Base-by-base conservation (phyloP, 108 stramenopile species). In the Cyclotella distinguenda region DNA sequence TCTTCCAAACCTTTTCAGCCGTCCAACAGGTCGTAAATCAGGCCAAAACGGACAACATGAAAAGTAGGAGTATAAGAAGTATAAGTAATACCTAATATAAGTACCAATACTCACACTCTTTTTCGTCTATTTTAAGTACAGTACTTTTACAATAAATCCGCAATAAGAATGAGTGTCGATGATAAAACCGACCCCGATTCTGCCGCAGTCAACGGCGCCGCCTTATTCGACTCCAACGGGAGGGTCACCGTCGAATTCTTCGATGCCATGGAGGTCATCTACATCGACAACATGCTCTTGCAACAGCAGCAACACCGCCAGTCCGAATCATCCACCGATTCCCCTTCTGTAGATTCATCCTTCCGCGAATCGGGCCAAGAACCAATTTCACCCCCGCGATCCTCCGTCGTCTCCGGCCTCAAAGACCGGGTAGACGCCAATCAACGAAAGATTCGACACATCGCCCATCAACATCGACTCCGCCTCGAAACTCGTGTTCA, bases 181-280 rank as follows among this genome's bases (percentile, higher is more conserved):
- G n/a, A n/a, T n/a, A n/a, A n/a, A n/a, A n/a, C n/a, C n/a, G n/a
- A n/a, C n/a, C n/a, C n/a, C n/a, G n/a, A n/a, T n/a, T n/a, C n/a
- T n/a, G n/a, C n/a, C 27, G 26, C 4, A 27, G 21, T 12, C 27
- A 52, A 19, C 12, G 55, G 23, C 31, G 25, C 18, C 3, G 13
- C 13, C 46, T 35, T 12, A 11, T 51, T 45, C n/a, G 60, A 54
- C 22, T 59, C 68, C 33, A 45, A 23, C 32, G 68, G 58, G 8
- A 60, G 0, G 0, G 27, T 51, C 51, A 50, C 42, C 31, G 32
- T 65, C n/a, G 44, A 48, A 43, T 73, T 51, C 34, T 66, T 73
- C 34, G 72, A 73, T 38, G 72, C 72, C 25, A 73, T 66, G 72
- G 72, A 73, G 42, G 72, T 45, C 31, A 38, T 73, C 16, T 73